phyloP scores from a whole-genome alignment of 106 monocot genomes.

The Ottelia alismoides region DNA sequence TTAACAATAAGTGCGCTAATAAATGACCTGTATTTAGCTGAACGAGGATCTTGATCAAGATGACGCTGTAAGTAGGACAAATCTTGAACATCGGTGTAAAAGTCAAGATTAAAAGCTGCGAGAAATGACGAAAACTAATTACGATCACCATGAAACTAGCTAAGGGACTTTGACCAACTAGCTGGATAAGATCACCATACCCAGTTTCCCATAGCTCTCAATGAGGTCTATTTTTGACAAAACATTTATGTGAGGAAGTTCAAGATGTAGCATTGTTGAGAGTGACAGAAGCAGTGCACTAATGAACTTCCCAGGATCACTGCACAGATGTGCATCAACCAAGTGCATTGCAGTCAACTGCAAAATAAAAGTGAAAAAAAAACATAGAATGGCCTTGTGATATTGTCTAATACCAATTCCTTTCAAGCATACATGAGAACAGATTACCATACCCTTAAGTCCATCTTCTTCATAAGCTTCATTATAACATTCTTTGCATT shows the following conservation, averaged over 20 bases:
- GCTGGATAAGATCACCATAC: constrained; percentile 10
- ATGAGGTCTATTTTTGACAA: constrained; percentile 96
- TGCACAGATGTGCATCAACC: constrained; percentile 90
- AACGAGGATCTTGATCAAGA: constrained; percentile 95
- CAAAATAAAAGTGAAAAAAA: constrained; percentile 8
- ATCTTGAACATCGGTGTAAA: constrained; percentile 94
- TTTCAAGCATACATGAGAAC: too few relatives aligned
- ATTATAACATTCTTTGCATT: constrained; percentile 71
- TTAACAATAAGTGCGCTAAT: too few relatives aligned
- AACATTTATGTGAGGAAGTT: constrained; percentile 94
- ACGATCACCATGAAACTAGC: too few relatives aligned
- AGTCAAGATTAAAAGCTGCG: constrained; percentile 88
- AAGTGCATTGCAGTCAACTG: constrained; percentile 88
- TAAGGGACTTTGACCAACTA: too few relatives aligned
- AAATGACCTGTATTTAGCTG: constrained; percentile 93
- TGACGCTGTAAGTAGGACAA: constrained; percentile 82
- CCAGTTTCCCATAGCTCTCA: constrained; percentile 86
- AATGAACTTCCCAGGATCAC: constrained; percentile 94
- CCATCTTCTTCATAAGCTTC: constrained; percentile 68
- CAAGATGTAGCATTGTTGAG: constrained; percentile 87
- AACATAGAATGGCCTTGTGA: too few relatives aligned
- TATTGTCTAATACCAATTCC: too few relatives aligned
- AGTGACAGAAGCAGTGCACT: constrained; percentile 88
- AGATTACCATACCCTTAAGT: constrained; percentile 51
- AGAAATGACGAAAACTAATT: too few relatives aligned